Conservation (phyloP, 495 filamentous ascomycete genomes). For the Neurospora hispaniola region DNA sequence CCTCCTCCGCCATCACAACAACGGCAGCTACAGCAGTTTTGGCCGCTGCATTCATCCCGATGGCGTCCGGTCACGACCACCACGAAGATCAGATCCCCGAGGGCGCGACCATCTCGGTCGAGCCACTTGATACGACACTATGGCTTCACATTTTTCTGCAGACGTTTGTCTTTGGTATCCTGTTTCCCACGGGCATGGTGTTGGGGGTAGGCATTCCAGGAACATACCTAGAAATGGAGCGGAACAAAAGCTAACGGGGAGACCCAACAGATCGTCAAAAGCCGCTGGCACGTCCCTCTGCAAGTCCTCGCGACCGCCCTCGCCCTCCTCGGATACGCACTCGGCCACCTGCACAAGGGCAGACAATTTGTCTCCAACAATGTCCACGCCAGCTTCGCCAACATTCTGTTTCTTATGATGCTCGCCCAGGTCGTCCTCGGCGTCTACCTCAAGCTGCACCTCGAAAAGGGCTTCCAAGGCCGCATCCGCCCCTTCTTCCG, state of each 20-base stretch:
- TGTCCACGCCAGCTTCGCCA: conserved; percentile 73
- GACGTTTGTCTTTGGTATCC: conserved; percentile 73
- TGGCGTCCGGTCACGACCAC: conserved; percentile 59
- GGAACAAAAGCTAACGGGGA: conserved; percentile 2
- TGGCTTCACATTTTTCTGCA: conserved; percentile 94
- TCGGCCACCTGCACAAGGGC: conserved; percentile 84
- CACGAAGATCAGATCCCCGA: conserved; percentile 64
- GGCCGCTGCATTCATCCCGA: conserved; percentile 23
- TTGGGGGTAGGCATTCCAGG: conserved; percentile 54
- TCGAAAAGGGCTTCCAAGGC: conserved; percentile 72
- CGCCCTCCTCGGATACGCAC: conserved; percentile 75
- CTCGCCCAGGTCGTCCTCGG: conserved; percentile 68
- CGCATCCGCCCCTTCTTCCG: conserved; percentile 64
- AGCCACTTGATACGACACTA: conserved; percentile 83
- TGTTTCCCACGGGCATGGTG: conserved; percentile 95
- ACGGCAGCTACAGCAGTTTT: conserved; percentile 6
- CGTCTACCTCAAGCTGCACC: conserved; percentile 79
- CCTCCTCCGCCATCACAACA: not conserved
- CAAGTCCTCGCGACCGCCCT: conserved; percentile 66
- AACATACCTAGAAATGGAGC: not conserved
- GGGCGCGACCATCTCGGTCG: conserved; percentile 61
- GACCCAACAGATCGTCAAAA: conserved; percentile 63
- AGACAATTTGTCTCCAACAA: conserved; percentile 71
- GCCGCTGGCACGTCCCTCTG: conserved; percentile 87
- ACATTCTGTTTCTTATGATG: conserved; percentile 67